Percentiles rank a stretch among this genome's conserved stretches.
These are phyloP conservation scores for Hyphodiscus sp. DNA, from an alignment of 2,329 filamentous ascomycete genomes.

Conservation along the genomic window DNA sequence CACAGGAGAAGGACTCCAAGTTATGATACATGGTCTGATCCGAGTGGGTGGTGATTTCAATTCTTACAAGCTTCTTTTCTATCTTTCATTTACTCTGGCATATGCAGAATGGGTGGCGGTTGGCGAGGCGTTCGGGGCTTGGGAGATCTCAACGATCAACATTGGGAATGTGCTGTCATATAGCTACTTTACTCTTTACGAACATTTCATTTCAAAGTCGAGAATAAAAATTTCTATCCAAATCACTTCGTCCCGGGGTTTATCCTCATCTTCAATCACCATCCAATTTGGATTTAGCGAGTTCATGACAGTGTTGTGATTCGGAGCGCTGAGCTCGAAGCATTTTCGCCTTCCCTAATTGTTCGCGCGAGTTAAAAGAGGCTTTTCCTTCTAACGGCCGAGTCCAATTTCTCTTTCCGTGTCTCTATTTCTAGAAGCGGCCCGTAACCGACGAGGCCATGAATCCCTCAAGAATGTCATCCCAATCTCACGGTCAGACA, in stretches of 20 bases:
- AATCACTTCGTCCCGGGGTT: not conserved
- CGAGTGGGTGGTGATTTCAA: not conserved
- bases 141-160: not conserved
- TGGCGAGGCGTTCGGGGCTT: not conserved
- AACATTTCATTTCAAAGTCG: not conserved
- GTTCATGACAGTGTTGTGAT: not conserved
- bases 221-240: not conserved
- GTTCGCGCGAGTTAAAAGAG: not conserved
- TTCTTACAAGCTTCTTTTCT: not conserved
- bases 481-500: not conserved
- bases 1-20: not conserved
- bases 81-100: not conserved
- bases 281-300: not conserved
- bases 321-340: not conserved
- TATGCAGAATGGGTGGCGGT: not conserved
- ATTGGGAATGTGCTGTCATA: not conserved
- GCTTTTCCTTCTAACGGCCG: not conserved
- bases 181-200: not conserved
- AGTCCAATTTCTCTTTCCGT: not conserved
- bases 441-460: not conserved
- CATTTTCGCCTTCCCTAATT: not conserved
- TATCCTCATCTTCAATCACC: not conserved
- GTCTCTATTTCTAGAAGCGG: not conserved
- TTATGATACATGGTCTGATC: not conserved
- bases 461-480: not conserved